Evolutionary conservation across 805 yeast genomes (phyloP), one percentile per base, ranked within the genome.

Genomic region (Ogataea zsoltii): DNA sequence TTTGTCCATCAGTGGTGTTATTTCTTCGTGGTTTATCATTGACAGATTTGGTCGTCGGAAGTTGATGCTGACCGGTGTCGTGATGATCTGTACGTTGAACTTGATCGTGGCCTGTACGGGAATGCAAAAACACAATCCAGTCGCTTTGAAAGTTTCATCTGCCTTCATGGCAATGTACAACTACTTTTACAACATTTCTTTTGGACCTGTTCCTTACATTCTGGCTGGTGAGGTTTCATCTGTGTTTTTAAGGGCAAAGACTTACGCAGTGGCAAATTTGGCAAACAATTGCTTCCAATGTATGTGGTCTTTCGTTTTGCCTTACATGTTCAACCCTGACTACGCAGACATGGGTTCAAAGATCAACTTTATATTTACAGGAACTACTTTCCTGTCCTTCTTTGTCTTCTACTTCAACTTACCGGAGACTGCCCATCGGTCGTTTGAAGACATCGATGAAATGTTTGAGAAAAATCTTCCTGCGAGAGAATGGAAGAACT

Each of bases 381-480:
- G 70, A 0, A 51, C 58, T 11, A 57, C 65, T n/a, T 34, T 65
- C 5, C 3, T 62, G 12, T 55, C 66, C 15, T 16, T 70, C 7
- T 49, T 65, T 29, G 77, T 80, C 79, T 62, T 69, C 26, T 72
- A 65, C 61, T 74, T 77, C 61, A 72, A 76, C 40, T 66, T 80
- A 40, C 87, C 88, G 7, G 88, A 82, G 60, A 76, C 85, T 17
- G 69, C 70, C 52, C 75, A 72, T 40, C 71, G 82, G 60, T 78
- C 85, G 0, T 80, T 69, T 57, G 83, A 80, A 42, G 86, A 82
- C 55, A 66, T 82, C 56, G 86, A 81, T 62, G 65, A 67, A 42
- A 65, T 82, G 66, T 82, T 80, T 62, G 68, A 59, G 32, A 59
- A 55, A 43, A 42, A 54, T 9, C 55, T 65, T 26, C 51, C 56